A percentile compares a stretch with the other conserved stretches of the same genome.
These are phyloP conservation scores for Gomphus sp. DNA, from an alignment of 1,284 basidiomycete species.

Conservation along the genomic window DNA sequence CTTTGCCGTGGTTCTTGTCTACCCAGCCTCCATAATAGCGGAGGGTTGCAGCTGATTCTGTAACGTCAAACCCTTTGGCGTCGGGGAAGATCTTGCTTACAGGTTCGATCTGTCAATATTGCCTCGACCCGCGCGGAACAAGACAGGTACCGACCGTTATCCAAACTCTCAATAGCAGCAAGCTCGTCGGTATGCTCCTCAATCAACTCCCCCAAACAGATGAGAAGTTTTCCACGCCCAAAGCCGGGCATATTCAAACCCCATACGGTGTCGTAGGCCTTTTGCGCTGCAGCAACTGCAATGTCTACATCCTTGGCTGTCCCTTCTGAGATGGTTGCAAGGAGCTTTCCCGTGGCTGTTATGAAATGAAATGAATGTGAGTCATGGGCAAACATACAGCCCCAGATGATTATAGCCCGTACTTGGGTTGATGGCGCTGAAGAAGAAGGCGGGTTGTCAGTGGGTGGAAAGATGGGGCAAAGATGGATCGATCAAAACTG, in stretches of 20 bases:
- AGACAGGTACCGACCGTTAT: constrained; percentile 45
- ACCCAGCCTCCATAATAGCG: constrained; percentile 75
- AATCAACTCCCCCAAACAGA: constrained; percentile 69
- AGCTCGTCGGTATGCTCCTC: constrained; percentile 65
- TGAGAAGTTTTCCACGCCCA: constrained; percentile 54
- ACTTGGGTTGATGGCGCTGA: constrained; percentile 71
- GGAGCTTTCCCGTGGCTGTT: constrained; percentile 58
- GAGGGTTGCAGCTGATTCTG: constrained; percentile 57
- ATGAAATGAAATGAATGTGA: not conserved
- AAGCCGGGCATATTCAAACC: constrained; percentile 57
- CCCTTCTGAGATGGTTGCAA: constrained; percentile 62
- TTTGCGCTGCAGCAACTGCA: constrained; percentile 71
- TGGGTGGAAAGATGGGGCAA: too few species aligned
- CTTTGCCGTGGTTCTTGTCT: constrained; percentile 82
- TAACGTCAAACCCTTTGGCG: constrained; percentile 66
- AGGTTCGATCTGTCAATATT: too few species aligned
- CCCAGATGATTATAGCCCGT: too few species aligned
- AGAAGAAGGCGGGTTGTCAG: too few species aligned
- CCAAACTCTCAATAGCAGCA: constrained; percentile 72
- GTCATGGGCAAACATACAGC: too few species aligned
- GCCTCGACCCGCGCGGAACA: too few species aligned
- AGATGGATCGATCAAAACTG: constrained; percentile 23
- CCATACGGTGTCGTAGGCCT: constrained; percentile 70
- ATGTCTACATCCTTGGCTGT: constrained; percentile 62
- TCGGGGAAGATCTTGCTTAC: constrained; percentile 75